Conservation (phyloP, 306 rosid species). For the Glycine latifolia region DNA sequence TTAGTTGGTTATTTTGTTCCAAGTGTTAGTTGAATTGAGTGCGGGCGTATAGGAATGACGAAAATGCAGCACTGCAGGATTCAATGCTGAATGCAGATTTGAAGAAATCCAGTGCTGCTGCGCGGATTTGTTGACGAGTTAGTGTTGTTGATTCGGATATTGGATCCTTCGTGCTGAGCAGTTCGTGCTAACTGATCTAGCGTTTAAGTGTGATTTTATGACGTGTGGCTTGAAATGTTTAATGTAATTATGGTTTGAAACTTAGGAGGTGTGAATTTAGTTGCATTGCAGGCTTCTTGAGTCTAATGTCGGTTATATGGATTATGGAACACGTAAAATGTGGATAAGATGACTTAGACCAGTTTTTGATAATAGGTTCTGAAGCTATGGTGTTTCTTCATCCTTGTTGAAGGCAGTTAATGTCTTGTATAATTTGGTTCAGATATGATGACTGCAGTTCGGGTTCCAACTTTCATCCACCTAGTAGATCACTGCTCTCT, state of each 20-base stretch:
- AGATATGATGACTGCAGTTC: conserved; percentile 34
- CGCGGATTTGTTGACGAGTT: conserved; percentile 32
- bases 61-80: conserved; percentile 33
- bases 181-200: conserved; percentile 38
- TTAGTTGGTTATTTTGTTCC: background rate
- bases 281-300: background rate
- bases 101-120: conserved; percentile 28
- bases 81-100: conserved; percentile 34
- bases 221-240: background rate
- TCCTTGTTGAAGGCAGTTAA: conserved; percentile 34
- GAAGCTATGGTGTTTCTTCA: conserved; percentile 19
- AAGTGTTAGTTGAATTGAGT: conserved; percentile 37
- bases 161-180: conserved; percentile 22
- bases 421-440: conserved; percentile 14
- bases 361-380: conserved; percentile 24
- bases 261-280: conserved; percentile 27
- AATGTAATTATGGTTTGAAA: conserved; percentile 18
- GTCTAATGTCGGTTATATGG: conserved; percentile 17
- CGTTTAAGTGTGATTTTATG: conserved; percentile 18
- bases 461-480: conserved; percentile 11
- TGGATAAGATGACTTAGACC: background rate
- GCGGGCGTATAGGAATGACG: conserved; percentile 15
- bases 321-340: conserved; percentile 22
- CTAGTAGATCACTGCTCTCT: conserved; percentile 1
- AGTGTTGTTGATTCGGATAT: conserved; percentile 46